A percentile compares a stretch with the other conserved stretches of the same genome.
These are phyloP conservation scores for Botryotinia calthae DNA, from an alignment of 2,329 filamentous ascomycete genomes.

Conservation along the genomic window DNA sequence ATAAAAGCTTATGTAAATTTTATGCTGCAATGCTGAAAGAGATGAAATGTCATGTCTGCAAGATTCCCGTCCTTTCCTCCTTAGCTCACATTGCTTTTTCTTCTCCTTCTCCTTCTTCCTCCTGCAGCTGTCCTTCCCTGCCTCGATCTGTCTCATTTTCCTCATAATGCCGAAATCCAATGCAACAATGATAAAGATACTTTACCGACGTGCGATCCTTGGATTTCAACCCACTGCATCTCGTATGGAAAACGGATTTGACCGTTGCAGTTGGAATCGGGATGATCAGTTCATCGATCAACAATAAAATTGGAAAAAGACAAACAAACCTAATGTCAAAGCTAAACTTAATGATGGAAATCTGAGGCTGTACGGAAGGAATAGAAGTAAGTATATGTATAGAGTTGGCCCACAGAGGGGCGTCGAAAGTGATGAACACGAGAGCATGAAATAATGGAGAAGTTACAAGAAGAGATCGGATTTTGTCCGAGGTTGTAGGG, in stretches of 20 bases:
- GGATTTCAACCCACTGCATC: conserved; percentile 1
- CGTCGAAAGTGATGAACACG: conserved; percentile 5
- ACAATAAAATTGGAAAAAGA: conserved; percentile 1
- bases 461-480: background rate
- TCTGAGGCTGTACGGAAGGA: background rate
- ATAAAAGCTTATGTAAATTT: conserved; percentile 7
- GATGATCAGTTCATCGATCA: conserved; percentile 2
- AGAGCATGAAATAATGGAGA: conserved; percentile 10
- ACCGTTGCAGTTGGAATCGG: background rate
- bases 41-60: background rate
- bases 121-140: background rate
- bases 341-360: background rate
- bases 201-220: background rate
- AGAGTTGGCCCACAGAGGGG: conserved; percentile 11
- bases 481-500: background rate
- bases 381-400: background rate
- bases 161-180: background rate
- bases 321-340: conserved; percentile 3
- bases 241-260: conserved; percentile 3
- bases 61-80: background rate
- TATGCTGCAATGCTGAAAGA: background rate
- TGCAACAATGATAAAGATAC: background rate
- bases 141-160: background rate
- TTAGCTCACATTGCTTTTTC: background rate
- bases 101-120: background rate